These are phyloP conservation scores for Neurospora sp. DNA, from an alignment of 495 filamentous ascomycete species.

Conservation along the genomic window DNA sequence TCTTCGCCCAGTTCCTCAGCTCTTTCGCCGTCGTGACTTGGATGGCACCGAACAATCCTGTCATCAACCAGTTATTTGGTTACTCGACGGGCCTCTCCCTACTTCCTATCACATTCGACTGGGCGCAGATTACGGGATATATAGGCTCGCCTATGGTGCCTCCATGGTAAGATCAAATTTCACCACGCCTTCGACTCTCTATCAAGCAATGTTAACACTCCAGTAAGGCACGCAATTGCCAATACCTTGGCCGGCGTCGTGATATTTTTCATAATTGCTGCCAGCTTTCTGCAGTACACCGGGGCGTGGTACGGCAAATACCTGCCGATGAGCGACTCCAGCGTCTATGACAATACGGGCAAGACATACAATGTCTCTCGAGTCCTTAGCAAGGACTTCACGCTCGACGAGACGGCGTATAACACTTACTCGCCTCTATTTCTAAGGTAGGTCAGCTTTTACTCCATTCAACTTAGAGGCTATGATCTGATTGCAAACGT, in stretches of 20 bases:
- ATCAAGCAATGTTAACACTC: neutral
- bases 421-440: constrained; percentile 53
- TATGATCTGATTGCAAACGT: neutral
- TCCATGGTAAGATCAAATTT: constrained; percentile 36
- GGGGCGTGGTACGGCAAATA: constrained; percentile 55
- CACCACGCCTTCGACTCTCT: neutral
- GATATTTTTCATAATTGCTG: constrained; percentile 38
- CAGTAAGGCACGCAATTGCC: constrained; percentile 39
- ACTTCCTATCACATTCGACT: constrained; percentile 54
- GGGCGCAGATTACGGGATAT: constrained; percentile 52
- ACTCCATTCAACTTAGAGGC: neutral
- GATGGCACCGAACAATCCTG: constrained; percentile 49
- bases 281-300: constrained; percentile 48
- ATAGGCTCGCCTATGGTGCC: constrained; percentile 47
- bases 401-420: constrained; percentile 44
- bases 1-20: constrained; percentile 46
- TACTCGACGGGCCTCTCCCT: constrained; percentile 51
- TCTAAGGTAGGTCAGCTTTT: constrained; percentile 30
- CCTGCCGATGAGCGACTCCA: constrained; percentile 49
- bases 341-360: constrained; percentile 54
- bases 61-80: constrained; percentile 63
- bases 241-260: constrained; percentile 55
- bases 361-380: constrained; percentile 42
- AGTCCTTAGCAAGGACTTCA: constrained; percentile 40
- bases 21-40: constrained; percentile 54